These are phyloP conservation scores for Rhododendron vialii DNA, from an alignment of 148 eudicot genomes.

Conservation along the genomic window DNA sequence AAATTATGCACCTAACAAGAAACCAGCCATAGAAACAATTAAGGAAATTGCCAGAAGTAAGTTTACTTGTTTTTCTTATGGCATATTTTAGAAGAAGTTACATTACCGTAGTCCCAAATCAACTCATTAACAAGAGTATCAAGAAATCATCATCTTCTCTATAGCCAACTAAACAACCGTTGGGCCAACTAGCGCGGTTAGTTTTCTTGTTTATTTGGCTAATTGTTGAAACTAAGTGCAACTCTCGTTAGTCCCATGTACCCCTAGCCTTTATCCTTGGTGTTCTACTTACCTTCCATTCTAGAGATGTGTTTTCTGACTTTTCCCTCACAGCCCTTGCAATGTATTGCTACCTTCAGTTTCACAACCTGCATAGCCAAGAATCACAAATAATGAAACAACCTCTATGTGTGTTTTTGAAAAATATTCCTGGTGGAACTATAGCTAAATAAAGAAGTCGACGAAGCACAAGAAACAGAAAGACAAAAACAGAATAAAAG, in stretches of 20 bases:
- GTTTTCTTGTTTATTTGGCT: background rate
- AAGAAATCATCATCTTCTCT: background rate
- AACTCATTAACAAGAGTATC: background rate
- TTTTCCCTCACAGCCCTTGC: slow-evolving; percentile 93
- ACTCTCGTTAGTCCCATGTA: background rate
- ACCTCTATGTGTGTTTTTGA: background rate
- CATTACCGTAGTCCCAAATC: background rate
- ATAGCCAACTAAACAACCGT: background rate
- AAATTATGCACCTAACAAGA: background rate
- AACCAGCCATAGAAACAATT: background rate
- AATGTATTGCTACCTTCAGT: slow-evolving; percentile 80
- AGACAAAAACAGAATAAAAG: background rate
- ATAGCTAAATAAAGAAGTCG: background rate
- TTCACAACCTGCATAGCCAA: slow-evolving; percentile 62
- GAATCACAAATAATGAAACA: background rate
- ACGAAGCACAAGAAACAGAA: background rate
- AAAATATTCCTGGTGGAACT: background rate
- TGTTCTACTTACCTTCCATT: slow-evolving; percentile 63
- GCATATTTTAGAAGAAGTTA: background rate
- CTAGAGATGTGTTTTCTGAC: slow-evolving; percentile 81
- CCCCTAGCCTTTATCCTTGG: background rate
- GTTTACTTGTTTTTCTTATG: background rate
- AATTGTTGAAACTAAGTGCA: background rate
- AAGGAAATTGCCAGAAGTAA: background rate
- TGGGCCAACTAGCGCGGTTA: background rate